Evolutionary conservation across 805 yeast genomes (phyloP), one percentile per base, ranked within the genome.

Genomic region (Danielozyma ontarioensis): DNA sequence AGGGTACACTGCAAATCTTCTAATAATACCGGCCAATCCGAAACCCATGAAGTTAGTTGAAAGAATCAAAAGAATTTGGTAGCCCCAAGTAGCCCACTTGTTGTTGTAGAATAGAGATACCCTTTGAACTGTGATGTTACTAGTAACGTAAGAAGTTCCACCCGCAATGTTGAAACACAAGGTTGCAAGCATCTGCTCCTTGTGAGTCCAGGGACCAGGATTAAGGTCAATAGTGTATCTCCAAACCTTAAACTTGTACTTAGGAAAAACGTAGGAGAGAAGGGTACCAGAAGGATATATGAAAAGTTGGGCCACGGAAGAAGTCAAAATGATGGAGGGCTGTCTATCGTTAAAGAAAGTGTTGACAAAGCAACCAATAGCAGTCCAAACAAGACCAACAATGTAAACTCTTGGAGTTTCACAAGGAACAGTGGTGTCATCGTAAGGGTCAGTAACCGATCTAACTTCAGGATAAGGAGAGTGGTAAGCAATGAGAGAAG

Each of bases 261-360:
- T 64, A 4, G 76, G 74, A n/a, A 67, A 36, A 13, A 60, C 55
- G 19, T 28, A 36, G 12, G 44, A 45, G 35, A 42, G 58, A 1
- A 66, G 41, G 29, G 42, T 46, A 45, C 78, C 77, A 45, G 64
- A 57, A 27, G 74, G 73, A 41, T 62, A 68, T 32, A 70, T 47
- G 31, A 71, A 55, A 45, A 73, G 51, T 46, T 74, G 77, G 37
- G 66, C 53, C 21, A 73, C 71, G 3, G 72, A 44, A 19, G 74
- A 46, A 3, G 57, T 37, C 13, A 74, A 52, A n/a, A 58, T 31
- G 40, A 76, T 72, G 8, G 69, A 42, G 29, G 81, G 80, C 46
- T 64, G 59, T 57, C 83, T 68, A 34, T 74, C 76, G 4, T 67
- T 55, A 50, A 78, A 78, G 47, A 76, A 75, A 45, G 74, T 74